Conservation (phyloP, 2,329 filamentous ascomycete species). For the Penicillium corylophilum region DNA sequence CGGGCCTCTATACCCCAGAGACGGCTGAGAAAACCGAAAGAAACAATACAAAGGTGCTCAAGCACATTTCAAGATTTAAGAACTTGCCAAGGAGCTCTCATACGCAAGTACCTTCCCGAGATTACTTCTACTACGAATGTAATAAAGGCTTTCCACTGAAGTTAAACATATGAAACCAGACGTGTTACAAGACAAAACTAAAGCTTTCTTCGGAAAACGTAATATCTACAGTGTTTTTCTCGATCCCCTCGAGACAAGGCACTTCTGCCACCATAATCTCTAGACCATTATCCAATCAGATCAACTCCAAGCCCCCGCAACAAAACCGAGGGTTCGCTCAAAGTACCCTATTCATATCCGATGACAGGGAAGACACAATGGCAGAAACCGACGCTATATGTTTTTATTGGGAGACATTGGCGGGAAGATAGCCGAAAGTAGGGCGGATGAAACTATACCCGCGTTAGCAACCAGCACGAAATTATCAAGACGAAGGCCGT, state of each 20-base stretch:
- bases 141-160: not conserved
- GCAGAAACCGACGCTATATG: slow-evolving; percentile 2
- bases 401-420: slow-evolving; percentile 57
- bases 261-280: slow-evolving; percentile 4
- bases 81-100: not conserved
- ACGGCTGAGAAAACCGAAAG: slow-evolving; percentile 7
- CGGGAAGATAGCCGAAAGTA: slow-evolving; percentile 73
- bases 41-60: slow-evolving; percentile 3
- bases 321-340: slow-evolving; percentile 8
- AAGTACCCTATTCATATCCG: slow-evolving; percentile 9
- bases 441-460: slow-evolving; percentile 71
- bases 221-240: slow-evolving; percentile 36
- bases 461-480: slow-evolving; percentile 7
- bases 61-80: not conserved
- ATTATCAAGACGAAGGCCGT: not conserved
- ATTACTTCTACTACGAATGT: not conserved
- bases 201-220: slow-evolving; percentile 26
- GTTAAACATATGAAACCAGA: slow-evolving; percentile 13
- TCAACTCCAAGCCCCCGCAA: slow-evolving; percentile 9
- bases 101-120: not conserved
- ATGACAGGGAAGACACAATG: slow-evolving; percentile 7
- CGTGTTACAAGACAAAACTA: slow-evolving; percentile 27
- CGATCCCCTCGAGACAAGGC: slow-evolving; percentile 10
- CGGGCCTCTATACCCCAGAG: slow-evolving; percentile 9
- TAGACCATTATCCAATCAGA: slow-evolving; percentile 5